Conservation (phyloP, 257 asterid genomes). For the Ligustrum vulgare region DNA sequence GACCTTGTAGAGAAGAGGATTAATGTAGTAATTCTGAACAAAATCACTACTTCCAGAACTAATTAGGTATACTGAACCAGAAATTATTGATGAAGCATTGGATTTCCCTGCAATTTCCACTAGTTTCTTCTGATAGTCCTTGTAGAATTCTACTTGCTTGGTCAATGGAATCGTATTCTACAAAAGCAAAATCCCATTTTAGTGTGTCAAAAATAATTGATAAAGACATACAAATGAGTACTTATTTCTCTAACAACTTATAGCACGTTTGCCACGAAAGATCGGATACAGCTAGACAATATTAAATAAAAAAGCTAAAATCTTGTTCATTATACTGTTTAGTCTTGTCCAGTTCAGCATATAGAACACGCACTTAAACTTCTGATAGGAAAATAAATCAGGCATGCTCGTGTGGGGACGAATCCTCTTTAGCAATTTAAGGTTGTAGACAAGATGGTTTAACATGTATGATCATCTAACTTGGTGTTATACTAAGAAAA, state of each 20-base stretch:
- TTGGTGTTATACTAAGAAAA: too few relatives aligned
- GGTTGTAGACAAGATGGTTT: background rate
- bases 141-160: slow-evolving; percentile 73
- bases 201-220: background rate
- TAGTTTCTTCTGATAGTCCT: slow-evolving; percentile 63
- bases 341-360: background rate
- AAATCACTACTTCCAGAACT: slow-evolving; percentile 90
- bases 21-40: slow-evolving; percentile 74
- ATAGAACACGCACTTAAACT: background rate
- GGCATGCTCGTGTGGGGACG: background rate
- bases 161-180: slow-evolving; percentile 67
- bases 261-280: background rate
- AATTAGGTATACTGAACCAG: slow-evolving; percentile 67
- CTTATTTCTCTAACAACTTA: background rate
- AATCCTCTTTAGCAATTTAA: background rate
- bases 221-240: background rate
- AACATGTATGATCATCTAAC: background rate
- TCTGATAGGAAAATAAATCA: too few relatives aligned
- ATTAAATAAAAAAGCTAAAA: background rate
- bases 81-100: slow-evolving; percentile 68
- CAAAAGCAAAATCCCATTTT: background rate
- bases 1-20: slow-evolving; percentile 63
- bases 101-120: slow-evolving; percentile 60
- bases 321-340: background rate
- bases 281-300: background rate